Percentiles rank a stretch among this genome's conserved stretches.
These are phyloP conservation scores for Brassica napus DNA, from an alignment of 345 rosid genomes.

Conservation along the genomic window DNA sequence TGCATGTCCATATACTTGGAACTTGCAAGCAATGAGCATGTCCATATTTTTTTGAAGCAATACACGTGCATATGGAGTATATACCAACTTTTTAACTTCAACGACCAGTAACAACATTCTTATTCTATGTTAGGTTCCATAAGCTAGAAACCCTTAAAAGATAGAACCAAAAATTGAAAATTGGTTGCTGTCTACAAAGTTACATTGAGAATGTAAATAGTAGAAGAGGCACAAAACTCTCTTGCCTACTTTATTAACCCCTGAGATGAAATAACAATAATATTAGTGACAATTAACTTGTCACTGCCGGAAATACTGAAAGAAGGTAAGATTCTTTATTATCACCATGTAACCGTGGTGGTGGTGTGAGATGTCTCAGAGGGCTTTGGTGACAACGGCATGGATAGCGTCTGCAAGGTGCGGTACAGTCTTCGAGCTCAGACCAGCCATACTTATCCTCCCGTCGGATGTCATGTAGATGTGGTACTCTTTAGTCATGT, in stretches of 20 bases:
- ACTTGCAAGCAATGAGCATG: neutral
- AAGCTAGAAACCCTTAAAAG: neutral
- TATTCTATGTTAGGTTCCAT: neutral
- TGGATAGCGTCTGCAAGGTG: slow-evolving; percentile 77
- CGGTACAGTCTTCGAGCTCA: slow-evolving; percentile 67
- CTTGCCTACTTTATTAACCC: slow-evolving; percentile 18
- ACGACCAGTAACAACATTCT: neutral
- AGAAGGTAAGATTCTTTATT: neutral
- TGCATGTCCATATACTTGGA: neutral
- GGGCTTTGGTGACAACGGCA: slow-evolving; percentile 50
- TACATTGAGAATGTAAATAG: neutral
- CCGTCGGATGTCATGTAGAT: slow-evolving; percentile 80
- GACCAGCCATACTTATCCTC: slow-evolving; percentile 87
- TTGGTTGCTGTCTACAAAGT: neutral
- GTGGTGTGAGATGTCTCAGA: slow-evolving; percentile 17
- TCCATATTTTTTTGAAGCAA: neutral
- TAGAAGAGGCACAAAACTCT: neutral
- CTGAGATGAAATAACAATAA: slow-evolving; percentile 9
- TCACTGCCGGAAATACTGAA: slow-evolving; percentile 7
- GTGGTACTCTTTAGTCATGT: slow-evolving; percentile 69
- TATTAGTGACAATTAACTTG: neutral
- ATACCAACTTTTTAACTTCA: neutral
- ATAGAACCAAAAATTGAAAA: too few species aligned
- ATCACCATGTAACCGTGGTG: neutral
- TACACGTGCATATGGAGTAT: neutral